Base-by-base conservation (phyloP, 2,329 filamentous ascomycete species). In the Ophiostoma ips region DNA sequence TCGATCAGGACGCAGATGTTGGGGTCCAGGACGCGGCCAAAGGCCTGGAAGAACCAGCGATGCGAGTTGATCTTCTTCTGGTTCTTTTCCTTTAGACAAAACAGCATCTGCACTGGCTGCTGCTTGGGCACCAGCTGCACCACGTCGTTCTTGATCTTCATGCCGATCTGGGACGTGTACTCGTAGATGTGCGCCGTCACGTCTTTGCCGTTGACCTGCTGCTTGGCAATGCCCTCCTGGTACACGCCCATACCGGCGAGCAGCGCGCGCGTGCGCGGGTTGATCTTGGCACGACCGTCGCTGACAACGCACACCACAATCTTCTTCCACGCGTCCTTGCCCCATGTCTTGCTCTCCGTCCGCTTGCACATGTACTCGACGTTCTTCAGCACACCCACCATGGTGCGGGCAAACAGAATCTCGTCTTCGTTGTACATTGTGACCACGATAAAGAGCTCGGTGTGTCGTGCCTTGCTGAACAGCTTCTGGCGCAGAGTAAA, bases 1-100 rank as follows among this genome's bases (percentile, higher is more conserved):
- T 98, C 92, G 56, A 98, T 79, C 48, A 98, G 76, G 11, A 96
- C 90, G 62, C 92, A 96, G 58, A 98, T 94, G 61, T 96, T 96
- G 36, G 92, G 92, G 55, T 96, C 84, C 41, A 98, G 69, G 3
- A 96, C 85, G 19, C 82, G 79, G 31, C 92, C 92, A 64, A 98
- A 98, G 0, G 90, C 92, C 58, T 94, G 84, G 75, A 98, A 98
- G 71, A 98, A 96, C 92, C 92, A 98, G 64, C 92, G 76, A 65
- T 98, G 92, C 0, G 92, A 96, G 64, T 98, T 98, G 77, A 98
- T 98, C 75, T 98, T 98, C 73, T 98, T 98, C 70, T 95, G 89
- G 64, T 98, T 98, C 77, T 95, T 96, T 64, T 98, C 92, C 71
- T 98, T 98, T 54, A 98, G 68, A 65, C 92, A 98, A 72, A 98